Base-by-base conservation (phyloP, 352 stramenopile species). In the Globisporangium cystogenes region DNA sequence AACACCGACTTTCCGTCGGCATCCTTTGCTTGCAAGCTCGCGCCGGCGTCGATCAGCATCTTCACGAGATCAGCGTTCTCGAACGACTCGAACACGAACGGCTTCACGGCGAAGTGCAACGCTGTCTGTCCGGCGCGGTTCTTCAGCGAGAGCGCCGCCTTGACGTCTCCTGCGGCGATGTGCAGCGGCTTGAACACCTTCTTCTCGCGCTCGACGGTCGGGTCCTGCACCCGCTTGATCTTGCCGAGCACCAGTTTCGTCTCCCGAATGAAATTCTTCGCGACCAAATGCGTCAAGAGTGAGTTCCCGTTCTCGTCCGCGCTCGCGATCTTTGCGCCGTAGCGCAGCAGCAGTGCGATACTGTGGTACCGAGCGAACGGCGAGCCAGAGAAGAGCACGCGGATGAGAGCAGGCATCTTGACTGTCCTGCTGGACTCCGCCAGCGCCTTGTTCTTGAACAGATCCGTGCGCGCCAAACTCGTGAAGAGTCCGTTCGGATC, bases 101-200 rank as follows among this genome's bases (percentile, higher is more conserved):
- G 74, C 35, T 82, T 70, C 7, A 92, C 67, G n/a, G 72, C 76
- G 26, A 86, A 59, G 48, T 90, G 82, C 27, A 87, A 55, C 1
- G 65, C 69, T 0, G 76, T 85, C 46, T 83, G 61, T 0, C 79
- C 76, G 10, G 46, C 31, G 4, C 55, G 24, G 51, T 89, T 90
- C 1, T 55, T 59, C 33, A 76, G 62, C 0, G 37, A 50, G 14
- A 91, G 48, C 6, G 75, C 73, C 7, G 40, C 16, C 37, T 80
- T 81, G 12, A 87, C 55, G 53, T 80, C 73, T 0, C 36, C 24
- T 1, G 67, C 29, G 10, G 72, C 60, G 16, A 90, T 45, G 43
- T 84, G 73, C n/a, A 87, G 55, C 7, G 71, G 54, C 33, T 70
- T 68, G 4, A 74, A 48, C 11, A 64, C 64, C 11, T 67, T 68